Percentiles rank a stretch among this genome's conserved stretches.
Conservation (phyloP, 139 green algal genomes). For the Chlamydomonas schloesseri region DNA sequence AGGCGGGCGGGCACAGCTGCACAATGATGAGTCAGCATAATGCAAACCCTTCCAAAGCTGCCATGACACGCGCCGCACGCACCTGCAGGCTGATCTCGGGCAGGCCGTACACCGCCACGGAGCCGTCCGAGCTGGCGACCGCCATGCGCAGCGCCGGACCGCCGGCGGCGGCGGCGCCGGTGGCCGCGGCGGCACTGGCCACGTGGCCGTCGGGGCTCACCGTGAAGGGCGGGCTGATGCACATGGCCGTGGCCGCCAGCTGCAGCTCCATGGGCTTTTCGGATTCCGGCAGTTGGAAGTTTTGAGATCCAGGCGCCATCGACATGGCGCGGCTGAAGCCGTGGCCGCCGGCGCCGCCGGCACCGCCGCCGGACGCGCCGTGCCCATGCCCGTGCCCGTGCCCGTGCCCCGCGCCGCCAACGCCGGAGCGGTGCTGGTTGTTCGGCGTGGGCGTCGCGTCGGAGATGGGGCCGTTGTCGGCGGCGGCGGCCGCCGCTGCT, state of each 20-base stretch:
- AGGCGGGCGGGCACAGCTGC: too few relatives aligned
- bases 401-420: too few relatives aligned
- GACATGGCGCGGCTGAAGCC: neutral
- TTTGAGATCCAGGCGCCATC: neutral
- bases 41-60: too few relatives aligned
- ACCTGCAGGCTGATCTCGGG: constrained; percentile 26
- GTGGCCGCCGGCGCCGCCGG: neutral
- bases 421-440: neutral
- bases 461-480: neutral
- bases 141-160: constrained; percentile 14
- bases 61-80: too few relatives aligned
- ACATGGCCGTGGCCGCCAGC: neutral
- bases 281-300: constrained; percentile 25
- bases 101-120: constrained; percentile 39
- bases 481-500: neutral
- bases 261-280: constrained; percentile 42
- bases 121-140: constrained; percentile 16
- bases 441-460: neutral
- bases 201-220: too few relatives aligned
- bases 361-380: neutral
- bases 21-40: too few relatives aligned
- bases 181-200: too few relatives aligned
- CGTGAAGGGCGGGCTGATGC: neutral
- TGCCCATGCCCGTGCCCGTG: neutral
- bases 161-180: neutral